phyloP scores from a whole-genome alignment of 2,329 filamentous ascomycete species.

The Calonectria pauciramosa region DNA sequence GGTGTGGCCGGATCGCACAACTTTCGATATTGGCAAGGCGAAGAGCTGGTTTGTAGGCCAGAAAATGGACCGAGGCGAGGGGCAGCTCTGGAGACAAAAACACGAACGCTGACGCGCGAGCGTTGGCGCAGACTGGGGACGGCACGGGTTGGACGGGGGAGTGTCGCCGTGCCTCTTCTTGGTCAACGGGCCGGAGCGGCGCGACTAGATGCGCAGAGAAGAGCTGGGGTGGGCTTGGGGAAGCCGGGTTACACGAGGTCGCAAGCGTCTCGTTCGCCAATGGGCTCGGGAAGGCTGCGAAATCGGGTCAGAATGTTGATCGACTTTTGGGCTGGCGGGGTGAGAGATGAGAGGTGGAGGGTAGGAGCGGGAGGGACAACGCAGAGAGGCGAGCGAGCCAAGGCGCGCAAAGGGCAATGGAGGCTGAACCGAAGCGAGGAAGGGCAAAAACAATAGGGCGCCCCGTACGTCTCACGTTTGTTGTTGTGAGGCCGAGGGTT shows the following conservation, averaged over 20 bases:
- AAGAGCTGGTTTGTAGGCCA: constrained; percentile 14
- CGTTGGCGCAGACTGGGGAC: constrained; percentile 39
- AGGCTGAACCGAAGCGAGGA: constrained; percentile 25
- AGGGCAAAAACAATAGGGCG: constrained; percentile 3
- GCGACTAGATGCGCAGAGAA: constrained; percentile 27
- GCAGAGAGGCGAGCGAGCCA: constrained; percentile 4
- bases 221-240: constrained; percentile 36
- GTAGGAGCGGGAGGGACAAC: background rate
- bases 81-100: constrained; percentile 31
- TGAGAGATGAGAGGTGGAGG: constrained; percentile 17
- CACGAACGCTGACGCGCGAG: constrained; percentile 41
- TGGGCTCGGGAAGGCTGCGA: constrained; percentile 39
- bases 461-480: constrained; percentile 28
- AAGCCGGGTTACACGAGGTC: constrained; percentile 43
- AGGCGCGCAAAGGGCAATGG: constrained; percentile 11
- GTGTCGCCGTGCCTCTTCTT: constrained; percentile 37
- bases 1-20: constrained; percentile 41
- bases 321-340: constrained; percentile 14
- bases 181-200: constrained; percentile 43
- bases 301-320: constrained; percentile 42
- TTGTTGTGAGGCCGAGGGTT: constrained; percentile 29
- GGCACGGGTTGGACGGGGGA: constrained; percentile 31
- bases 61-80: constrained; percentile 22
- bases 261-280: constrained; percentile 47
- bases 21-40: constrained; percentile 24